A percentile compares a stretch with the other conserved stretches of the same genome.
Evolutionary conservation across 2,329 filamentous ascomycete genomes (phyloP).

Genomic region (Pseudogymnoascus sp.): DNA sequence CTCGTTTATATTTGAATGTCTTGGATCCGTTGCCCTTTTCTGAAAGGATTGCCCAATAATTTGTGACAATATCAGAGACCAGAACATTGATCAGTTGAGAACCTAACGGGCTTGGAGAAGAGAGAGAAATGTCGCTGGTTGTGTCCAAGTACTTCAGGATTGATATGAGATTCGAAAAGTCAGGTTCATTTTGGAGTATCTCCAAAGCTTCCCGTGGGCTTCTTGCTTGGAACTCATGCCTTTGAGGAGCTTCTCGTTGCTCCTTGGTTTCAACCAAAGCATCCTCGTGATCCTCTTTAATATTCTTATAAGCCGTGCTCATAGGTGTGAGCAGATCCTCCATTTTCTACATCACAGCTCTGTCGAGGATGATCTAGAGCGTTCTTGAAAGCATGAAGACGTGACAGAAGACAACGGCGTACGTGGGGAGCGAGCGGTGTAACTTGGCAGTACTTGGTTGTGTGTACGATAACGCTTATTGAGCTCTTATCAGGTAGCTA

Average conservation of each 20-base stretch:
- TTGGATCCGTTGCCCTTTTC: slow-evolving; percentile 26
- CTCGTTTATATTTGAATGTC: slow-evolving; percentile 22
- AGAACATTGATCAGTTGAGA: slow-evolving; percentile 70
- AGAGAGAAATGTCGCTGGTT: slow-evolving; percentile 43
- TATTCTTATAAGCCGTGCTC: slow-evolving; percentile 30
- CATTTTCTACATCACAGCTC: slow-evolving; percentile 31
- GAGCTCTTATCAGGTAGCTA: slow-evolving; percentile 6
- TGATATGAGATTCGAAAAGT: slow-evolving; percentile 45
- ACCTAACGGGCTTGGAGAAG: slow-evolving; percentile 54
- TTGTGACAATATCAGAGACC: slow-evolving; percentile 65
- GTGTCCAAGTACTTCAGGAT: slow-evolving; percentile 43
- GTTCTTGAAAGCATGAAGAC: neutral
- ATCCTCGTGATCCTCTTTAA: slow-evolving; percentile 14
- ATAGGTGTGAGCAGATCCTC: slow-evolving; percentile 40
- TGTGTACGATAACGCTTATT: neutral
- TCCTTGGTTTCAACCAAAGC: slow-evolving; percentile 15
- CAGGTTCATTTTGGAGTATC: slow-evolving; percentile 52
- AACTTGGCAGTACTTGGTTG: neutral
- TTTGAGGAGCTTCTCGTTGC: neutral
- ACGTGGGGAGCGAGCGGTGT: neutral
- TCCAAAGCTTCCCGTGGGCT: slow-evolving; percentile 45
- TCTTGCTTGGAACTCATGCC: slow-evolving; percentile 10
- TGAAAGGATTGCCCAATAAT: slow-evolving; percentile 66
- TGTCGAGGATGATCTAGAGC: neutral
- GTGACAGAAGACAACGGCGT: neutral